These are phyloP conservation scores for Hibiscus trionum DNA, from an alignment of 345 rosid genomes.

Conservation along the genomic window DNA sequence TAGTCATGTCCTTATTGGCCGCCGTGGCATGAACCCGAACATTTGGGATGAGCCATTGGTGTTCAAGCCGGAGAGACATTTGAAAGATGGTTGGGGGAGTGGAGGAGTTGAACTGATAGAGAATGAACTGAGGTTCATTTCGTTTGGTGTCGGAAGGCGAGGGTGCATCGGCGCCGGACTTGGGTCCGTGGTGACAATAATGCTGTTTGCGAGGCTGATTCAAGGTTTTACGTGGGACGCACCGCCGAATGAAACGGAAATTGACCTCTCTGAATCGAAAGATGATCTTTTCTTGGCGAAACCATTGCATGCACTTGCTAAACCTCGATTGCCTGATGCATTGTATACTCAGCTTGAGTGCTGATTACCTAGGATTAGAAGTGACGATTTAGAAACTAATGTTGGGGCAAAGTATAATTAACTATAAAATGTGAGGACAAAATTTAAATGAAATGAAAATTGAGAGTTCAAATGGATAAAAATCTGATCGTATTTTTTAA, in stretches of 20 bases:
- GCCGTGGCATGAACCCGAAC: neutral
- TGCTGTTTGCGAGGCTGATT: conserved; percentile 4
- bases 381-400: too few species aligned
- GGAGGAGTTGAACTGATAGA: neutral
- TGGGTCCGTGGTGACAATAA: neutral
- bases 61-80: neutral
- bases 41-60: neutral
- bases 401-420: too few species aligned
- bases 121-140: neutral
- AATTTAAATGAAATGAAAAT: too few species aligned
- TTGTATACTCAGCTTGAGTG: neutral
- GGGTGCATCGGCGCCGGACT: conserved; percentile 1
- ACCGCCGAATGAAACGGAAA: neutral
- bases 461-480: too few species aligned
- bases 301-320: conserved; percentile 9
- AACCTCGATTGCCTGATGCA: neutral
- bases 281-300: neutral
- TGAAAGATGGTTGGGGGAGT: neutral
- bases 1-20: neutral
- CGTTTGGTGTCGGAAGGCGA: neutral
- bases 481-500: too few species aligned
- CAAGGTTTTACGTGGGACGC: conserved; percentile 2
- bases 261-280: neutral
- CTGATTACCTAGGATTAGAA: too few species aligned
- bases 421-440: too few species aligned